Percentiles rank a stretch among this genome's conserved stretches.
Evolutionary conservation across 108 stramenopile species (phyloP).

Genomic region (Nannochloropsis salina): DNA sequence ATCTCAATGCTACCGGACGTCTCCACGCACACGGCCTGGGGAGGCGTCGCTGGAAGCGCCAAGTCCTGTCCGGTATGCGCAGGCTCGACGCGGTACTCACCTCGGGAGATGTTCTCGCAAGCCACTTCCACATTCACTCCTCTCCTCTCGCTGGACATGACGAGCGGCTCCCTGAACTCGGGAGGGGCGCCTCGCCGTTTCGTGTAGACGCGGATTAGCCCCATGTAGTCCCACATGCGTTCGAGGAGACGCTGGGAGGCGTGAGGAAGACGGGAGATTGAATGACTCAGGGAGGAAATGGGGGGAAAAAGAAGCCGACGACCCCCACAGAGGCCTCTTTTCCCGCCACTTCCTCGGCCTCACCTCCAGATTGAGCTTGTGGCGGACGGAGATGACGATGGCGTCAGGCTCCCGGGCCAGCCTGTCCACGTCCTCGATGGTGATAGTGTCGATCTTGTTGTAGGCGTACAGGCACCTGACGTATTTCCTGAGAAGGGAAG

Average conservation of each 20-base stretch:
- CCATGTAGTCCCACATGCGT: slow-evolving; percentile 91
- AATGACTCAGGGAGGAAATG: slow-evolving; percentile 56
- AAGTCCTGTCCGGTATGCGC: too few species aligned
- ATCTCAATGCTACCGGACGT: too few species aligned
- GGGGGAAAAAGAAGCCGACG: not conserved
- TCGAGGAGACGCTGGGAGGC: slow-evolving; percentile 24
- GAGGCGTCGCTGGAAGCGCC: too few species aligned
- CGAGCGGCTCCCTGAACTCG: slow-evolving; percentile 91
- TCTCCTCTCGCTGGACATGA: slow-evolving; percentile 77
- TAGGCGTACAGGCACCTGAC: slow-evolving; percentile 91
- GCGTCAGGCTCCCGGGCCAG: slow-evolving; percentile 90
- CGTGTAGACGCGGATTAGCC: slow-evolving; percentile 91
- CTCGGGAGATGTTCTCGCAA: slow-evolving; percentile 50
- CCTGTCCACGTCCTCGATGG: slow-evolving; percentile 93
- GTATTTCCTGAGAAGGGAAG: slow-evolving; percentile 58
- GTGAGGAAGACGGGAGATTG: not conserved
- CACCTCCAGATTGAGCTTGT: slow-evolving; percentile 71
- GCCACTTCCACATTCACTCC: slow-evolving; percentile 57
- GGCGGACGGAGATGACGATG: slow-evolving; percentile 77
- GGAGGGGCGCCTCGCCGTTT: slow-evolving; percentile 87
- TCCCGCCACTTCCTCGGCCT: slow-evolving; percentile 59
- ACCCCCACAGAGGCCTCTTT: not conserved
- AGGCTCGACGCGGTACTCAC: not conserved
- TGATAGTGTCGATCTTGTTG: slow-evolving; percentile 97
- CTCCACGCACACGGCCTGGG: too few species aligned